Conservation (phyloP, 352 stramenopile species). For the Phytophthora capsici region DNA sequence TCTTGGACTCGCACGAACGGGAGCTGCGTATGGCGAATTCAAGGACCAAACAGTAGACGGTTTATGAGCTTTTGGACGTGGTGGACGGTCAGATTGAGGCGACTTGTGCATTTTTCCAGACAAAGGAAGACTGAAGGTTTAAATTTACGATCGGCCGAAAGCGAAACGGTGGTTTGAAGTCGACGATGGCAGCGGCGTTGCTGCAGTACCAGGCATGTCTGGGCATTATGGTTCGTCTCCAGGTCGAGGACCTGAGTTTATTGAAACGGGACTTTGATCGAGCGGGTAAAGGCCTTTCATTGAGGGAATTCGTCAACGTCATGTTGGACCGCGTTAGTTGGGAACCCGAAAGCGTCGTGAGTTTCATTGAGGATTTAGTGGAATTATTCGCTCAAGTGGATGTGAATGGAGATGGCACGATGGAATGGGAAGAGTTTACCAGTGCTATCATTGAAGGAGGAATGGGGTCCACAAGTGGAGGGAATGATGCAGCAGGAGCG, state of each 20-base stretch:
- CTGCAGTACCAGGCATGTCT: slow-evolving; percentile 80
- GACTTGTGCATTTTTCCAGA: slow-evolving; percentile 19
- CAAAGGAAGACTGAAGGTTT: slow-evolving; percentile 14
- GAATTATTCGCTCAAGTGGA: slow-evolving; percentile 83
- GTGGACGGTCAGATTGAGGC: slow-evolving; percentile 18
- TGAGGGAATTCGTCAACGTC: slow-evolving; percentile 71
- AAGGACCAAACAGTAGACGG: slow-evolving; percentile 25
- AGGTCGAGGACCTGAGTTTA: slow-evolving; percentile 66
- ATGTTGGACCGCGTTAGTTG: slow-evolving; percentile 77
- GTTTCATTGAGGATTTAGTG: slow-evolving; percentile 77
- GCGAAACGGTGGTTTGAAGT: slow-evolving; percentile 24
- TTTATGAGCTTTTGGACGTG: slow-evolving; percentile 30
- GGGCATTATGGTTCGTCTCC: slow-evolving; percentile 79
- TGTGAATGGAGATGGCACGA: slow-evolving; percentile 78
- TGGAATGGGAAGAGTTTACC: slow-evolving; percentile 89
- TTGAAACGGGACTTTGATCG: slow-evolving; percentile 79
- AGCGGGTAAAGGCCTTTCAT: slow-evolving; percentile 53
- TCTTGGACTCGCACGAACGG: slow-evolving; percentile 41
- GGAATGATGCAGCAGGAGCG: slow-evolving; percentile 37
- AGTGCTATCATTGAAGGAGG: slow-evolving; percentile 82
- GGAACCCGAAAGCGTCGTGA: slow-evolving; percentile 57
- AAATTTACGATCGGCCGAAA: slow-evolving; percentile 20
- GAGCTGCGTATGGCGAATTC: slow-evolving; percentile 29
- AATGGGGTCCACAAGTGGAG: slow-evolving; percentile 50
- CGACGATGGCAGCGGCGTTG: slow-evolving; percentile 61